phyloP scores from a whole-genome alignment of 2,329 filamentous ascomycete genomes.

The Fusarium proliferatum region DNA sequence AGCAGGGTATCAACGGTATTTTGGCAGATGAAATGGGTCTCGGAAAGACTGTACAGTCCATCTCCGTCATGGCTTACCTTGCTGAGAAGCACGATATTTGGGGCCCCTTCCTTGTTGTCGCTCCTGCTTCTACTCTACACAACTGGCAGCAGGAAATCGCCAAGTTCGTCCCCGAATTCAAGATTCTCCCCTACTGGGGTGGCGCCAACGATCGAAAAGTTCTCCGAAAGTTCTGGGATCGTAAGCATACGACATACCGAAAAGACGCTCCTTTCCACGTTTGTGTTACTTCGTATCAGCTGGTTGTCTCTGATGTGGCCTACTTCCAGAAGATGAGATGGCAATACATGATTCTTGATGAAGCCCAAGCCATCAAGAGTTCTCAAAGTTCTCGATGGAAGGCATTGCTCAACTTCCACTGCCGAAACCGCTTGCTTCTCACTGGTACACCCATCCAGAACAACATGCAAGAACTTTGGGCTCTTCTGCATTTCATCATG shows the following conservation, averaged over 20 bases:
- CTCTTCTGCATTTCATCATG: constrained; percentile 98
- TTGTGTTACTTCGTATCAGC: constrained; percentile 94
- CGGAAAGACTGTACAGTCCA: constrained; percentile 98
- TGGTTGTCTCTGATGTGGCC: constrained; percentile 93
- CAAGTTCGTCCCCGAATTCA: constrained; percentile 92
- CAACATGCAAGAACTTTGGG: constrained; percentile 99
- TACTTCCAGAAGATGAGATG: constrained; percentile 99
- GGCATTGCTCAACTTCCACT: constrained; percentile 91
- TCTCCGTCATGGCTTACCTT: constrained; percentile 98
- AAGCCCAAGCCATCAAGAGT: constrained; percentile 98
- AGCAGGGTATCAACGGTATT: constrained; percentile 99
- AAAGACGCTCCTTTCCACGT: constrained; percentile 96
- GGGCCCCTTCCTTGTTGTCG: constrained; percentile 97
- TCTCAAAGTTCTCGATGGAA: constrained; percentile 98
- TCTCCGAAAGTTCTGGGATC: constrained; percentile 98
- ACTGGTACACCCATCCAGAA: constrained; percentile 99
- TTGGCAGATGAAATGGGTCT: constrained; percentile 99
- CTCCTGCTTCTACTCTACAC: constrained; percentile 94
- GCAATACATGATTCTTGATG: constrained; percentile 99
- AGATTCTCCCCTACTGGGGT: constrained; percentile 98
- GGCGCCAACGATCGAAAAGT: constrained; percentile 94
- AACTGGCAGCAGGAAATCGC: constrained; percentile 99
- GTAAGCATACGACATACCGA: constrained; percentile 95
- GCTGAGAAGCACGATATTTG: constrained; percentile 98
- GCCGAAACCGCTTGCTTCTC: constrained; percentile 90